Base-by-base conservation (phyloP, 768 basidiomycete genomes). In the Leccinum uliginosum region DNA sequence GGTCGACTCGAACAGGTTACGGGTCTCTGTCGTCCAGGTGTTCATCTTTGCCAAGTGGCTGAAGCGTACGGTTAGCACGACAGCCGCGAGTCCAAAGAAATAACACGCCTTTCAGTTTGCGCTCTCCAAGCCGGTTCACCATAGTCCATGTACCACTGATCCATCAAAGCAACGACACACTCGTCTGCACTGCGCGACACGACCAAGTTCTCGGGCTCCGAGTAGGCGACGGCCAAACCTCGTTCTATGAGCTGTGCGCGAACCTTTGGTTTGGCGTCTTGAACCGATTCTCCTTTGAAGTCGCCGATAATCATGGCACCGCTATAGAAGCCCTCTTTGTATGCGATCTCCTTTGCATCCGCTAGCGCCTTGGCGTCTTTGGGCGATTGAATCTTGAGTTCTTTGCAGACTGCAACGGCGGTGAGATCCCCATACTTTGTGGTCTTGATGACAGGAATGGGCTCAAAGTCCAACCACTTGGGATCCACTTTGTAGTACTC, bases 141-240 rank as follows among this genome's bases (percentile, higher is more conserved):
- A 65, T 98, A 99, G 73, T 98, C 93, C 72, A 98, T 75, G 73
- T 98, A 99, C 95, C 96, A 99, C 73, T 99, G 97, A 70, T 99
- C 97, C 84, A 94, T 95, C 62, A 99, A 76, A 3, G 96, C 95
- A 56, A 99, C 93, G 19, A 98, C 91, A 76, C 97, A 99, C 74
- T 98, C 96, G 67, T 99, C 97, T n/a, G 83, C 85, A 71, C 89
- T 93, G 45, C 96, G 80, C 46, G 88, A 91, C 65, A 94, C 83
- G 66, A 98, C 88, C 62, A 91, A 70, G 55, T 89, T 89, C 72
- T 98, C 95, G 1, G 96, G 96, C 73, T 98, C 96, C 10, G 95
- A 93, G 69, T 99, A 99, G 56, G 91, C 80, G 65, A 97, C 86
- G 7, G 91, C 96, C 54, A 91, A 65, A 3, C 86, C 87, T 7